These are phyloP conservation scores for Pseudomonodictys pantanalensis DNA, from an alignment of 495 filamentous ascomycete genomes.

Conservation along the genomic window DNA sequence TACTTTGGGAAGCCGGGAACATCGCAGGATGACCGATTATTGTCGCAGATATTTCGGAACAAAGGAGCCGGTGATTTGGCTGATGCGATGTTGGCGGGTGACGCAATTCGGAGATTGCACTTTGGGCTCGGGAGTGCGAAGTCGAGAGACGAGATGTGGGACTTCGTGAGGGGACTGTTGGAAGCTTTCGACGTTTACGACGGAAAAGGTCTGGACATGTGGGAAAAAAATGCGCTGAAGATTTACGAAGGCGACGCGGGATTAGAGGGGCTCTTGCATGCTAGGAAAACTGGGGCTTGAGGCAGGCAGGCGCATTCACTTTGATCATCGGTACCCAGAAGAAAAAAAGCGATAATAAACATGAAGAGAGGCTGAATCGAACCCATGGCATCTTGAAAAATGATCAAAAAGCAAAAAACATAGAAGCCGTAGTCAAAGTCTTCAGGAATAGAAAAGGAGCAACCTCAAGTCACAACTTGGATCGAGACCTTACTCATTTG, in stretches of 20 bases:
- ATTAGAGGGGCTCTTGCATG: neutral
- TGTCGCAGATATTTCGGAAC: neutral
- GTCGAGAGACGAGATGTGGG: neutral
- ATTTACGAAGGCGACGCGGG: neutral
- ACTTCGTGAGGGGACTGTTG: neutral
- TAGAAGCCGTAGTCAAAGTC: too few relatives aligned
- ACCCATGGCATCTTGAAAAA: too few relatives aligned
- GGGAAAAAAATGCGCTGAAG: neutral
- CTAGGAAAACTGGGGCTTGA: too few relatives aligned
- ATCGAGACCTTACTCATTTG: too few relatives aligned
- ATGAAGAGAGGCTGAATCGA: too few relatives aligned
- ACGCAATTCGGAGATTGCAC: neutral
- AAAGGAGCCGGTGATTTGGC: neutral
- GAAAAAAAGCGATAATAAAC: too few relatives aligned
- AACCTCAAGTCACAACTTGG: too few relatives aligned
- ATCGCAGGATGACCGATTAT: neutral
- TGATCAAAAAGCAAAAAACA: too few relatives aligned
- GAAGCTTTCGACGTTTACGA: neutral
- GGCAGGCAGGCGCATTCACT: too few relatives aligned
- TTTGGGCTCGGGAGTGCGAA: neutral
- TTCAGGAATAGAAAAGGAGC: too few relatives aligned
- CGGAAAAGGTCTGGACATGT: neutral
- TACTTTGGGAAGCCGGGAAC: neutral
- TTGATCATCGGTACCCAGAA: too few relatives aligned
- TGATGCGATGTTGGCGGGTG: neutral